Conservation (phyloP, 2,329 filamentous ascomycete species). For the Trichoderma sp. region DNA sequence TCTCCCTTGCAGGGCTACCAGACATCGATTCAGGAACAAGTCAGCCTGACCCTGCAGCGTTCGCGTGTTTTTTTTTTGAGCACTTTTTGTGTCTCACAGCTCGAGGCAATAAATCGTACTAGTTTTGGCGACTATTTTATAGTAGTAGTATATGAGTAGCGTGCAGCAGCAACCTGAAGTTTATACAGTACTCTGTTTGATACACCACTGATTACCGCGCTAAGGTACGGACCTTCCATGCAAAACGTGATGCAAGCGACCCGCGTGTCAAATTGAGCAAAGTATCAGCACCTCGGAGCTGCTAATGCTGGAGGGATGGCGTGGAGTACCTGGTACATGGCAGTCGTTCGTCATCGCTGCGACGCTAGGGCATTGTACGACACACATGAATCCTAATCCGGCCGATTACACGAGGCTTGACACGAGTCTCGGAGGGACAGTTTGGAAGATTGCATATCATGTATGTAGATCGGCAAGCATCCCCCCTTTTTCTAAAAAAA, state of each 20-base stretch:
- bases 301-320: neutral
- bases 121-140: neutral
- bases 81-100: neutral
- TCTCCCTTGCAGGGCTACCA: slow-evolving; percentile 15
- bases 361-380: slow-evolving; percentile 12
- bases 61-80: neutral
- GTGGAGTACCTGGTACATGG: neutral
- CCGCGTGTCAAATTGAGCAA: neutral
- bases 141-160: neutral
- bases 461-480: neutral
- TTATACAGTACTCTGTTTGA: neutral
- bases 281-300: neutral
- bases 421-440: neutral
- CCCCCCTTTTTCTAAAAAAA: neutral
- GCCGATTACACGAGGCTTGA: neutral
- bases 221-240: neutral
- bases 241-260: slow-evolving; percentile 6
- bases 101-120: neutral
- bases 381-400: neutral
- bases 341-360: neutral
- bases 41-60: slow-evolving; percentile 4
- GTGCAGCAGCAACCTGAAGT: neutral
- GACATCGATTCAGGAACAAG: slow-evolving; percentile 6
- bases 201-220: neutral
- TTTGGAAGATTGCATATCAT: slow-evolving; percentile 3